phyloP scores from a whole-genome alignment of 192 early-diverging fungal genomes.

The Coemansia sp. region DNA sequence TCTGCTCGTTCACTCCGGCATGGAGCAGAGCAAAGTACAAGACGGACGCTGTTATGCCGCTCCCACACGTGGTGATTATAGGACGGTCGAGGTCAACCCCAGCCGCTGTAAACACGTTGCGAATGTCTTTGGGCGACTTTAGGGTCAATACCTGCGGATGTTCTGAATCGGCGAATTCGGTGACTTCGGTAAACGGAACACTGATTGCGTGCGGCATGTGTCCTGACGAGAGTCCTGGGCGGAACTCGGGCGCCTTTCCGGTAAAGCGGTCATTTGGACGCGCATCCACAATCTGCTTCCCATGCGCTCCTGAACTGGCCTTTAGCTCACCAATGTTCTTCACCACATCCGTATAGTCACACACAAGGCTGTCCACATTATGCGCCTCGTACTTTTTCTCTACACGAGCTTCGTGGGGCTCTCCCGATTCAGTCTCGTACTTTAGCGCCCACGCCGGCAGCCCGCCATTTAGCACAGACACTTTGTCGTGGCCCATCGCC shows the following conservation, averaged over 20 bases:
- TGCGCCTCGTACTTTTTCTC: slow-evolving; percentile 19
- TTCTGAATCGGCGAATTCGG: slow-evolving; percentile 30
- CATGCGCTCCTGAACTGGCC: slow-evolving; percentile 15
- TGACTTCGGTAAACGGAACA: slow-evolving; percentile 66
- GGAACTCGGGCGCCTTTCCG: slow-evolving; percentile 77
- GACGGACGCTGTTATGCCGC: slow-evolving; percentile 84
- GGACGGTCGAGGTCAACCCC: slow-evolving; percentile 69
- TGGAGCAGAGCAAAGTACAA: slow-evolving; percentile 76
- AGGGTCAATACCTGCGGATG: slow-evolving; percentile 41
- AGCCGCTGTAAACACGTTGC: slow-evolving; percentile 58
- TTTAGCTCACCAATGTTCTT: slow-evolving; percentile 54
- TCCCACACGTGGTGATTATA: slow-evolving; percentile 82
- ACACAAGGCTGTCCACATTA: slow-evolving; percentile 42
- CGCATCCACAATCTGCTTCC: slow-evolving; percentile 69
- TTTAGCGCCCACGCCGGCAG: slow-evolving; percentile 74
- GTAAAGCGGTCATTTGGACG: slow-evolving; percentile 56
- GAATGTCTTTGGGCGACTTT: slow-evolving; percentile 55
- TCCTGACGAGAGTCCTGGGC: slow-evolving; percentile 72
- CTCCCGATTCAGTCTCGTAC: slow-evolving; percentile 23
- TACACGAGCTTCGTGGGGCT: slow-evolving; percentile 21
- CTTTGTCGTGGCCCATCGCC: slow-evolving; percentile 79
- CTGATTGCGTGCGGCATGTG: slow-evolving; percentile 81
- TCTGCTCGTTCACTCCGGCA: slow-evolving; percentile 56
- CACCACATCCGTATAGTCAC: slow-evolving; percentile 60
- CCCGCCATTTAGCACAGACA: slow-evolving; percentile 89